phyloP scores from a whole-genome alignment of 2,329 filamentous ascomycete species.

The Aspergillus transmontanensis region DNA sequence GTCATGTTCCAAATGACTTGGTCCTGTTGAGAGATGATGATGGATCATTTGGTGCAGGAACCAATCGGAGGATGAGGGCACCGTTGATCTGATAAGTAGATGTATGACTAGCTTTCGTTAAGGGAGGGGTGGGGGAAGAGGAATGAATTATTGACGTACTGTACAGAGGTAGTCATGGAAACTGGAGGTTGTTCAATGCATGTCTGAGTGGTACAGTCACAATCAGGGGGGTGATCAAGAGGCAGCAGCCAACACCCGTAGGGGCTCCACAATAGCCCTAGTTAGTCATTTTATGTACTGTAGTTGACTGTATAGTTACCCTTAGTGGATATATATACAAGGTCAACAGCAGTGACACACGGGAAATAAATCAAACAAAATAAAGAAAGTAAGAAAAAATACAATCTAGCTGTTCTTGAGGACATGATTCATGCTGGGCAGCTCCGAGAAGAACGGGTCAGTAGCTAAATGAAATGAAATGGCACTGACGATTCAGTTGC shows the following conservation, averaged over 20 bases:
- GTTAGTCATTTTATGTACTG: too few relatives aligned
- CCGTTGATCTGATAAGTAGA: not conserved
- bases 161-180: not conserved
- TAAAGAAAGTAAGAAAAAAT: not conserved
- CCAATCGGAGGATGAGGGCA: not conserved
- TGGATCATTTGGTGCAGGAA: conserved; percentile 3
- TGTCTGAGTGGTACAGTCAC: not conserved
- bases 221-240: not conserved
- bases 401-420: not conserved
- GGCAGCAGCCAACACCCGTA: not conserved
- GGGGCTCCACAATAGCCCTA: not conserved
- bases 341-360: too few relatives aligned
- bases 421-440: not conserved
- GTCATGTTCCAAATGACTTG: conserved; percentile 1
- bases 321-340: too few relatives aligned
- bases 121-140: not conserved
- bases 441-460: not conserved
- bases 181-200: not conserved
- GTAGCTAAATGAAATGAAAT: not conserved
- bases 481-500: not conserved
- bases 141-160: not conserved
- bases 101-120: too few relatives aligned
- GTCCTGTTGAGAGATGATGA: conserved; percentile 5
- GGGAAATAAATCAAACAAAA: not conserved
- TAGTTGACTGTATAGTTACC: too few relatives aligned